Evolutionary conservation across 2,329 filamentous ascomycete genomes (phyloP).

Genomic region (Alternaria brassicae): DNA sequence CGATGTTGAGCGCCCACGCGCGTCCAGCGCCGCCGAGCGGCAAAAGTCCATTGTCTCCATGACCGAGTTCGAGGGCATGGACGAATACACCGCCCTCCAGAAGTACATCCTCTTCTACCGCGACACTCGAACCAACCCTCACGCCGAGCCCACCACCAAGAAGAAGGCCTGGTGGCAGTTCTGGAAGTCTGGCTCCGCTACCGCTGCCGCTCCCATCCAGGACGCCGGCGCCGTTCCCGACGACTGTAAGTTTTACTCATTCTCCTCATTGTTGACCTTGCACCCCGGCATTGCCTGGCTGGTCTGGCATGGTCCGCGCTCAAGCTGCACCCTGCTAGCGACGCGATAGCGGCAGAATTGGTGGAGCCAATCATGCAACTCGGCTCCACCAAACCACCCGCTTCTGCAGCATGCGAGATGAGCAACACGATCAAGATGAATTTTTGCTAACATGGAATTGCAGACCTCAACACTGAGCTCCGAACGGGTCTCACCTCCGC

Average conservation of each 20-base stretch:
- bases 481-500: slow-evolving; percentile 64
- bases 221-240: slow-evolving; percentile 60
- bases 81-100: slow-evolving; percentile 71
- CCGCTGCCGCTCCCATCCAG: slow-evolving; percentile 37
- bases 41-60: slow-evolving; percentile 47
- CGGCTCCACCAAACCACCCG: slow-evolving; percentile 27
- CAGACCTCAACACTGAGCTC: slow-evolving; percentile 69
- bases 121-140: slow-evolving; percentile 62
- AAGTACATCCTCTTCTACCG: slow-evolving; percentile 72
- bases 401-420: slow-evolving; percentile 14
- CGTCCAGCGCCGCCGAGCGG: slow-evolving; percentile 39
- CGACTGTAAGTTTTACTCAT: slow-evolving; percentile 53
- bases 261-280: slow-evolving; percentile 15
- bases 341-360: slow-evolving; percentile 18
- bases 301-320: slow-evolving; percentile 21
- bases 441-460: slow-evolving; percentile 48
- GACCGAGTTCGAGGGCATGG: slow-evolving; percentile 56
- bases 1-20: slow-evolving; percentile 46
- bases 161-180: slow-evolving; percentile 65
- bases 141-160: slow-evolving; percentile 56
- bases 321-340: slow-evolving; percentile 20
- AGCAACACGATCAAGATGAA: slow-evolving; percentile 6
- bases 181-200: slow-evolving; percentile 54
- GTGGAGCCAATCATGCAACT: slow-evolving; percentile 31
- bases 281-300: slow-evolving; percentile 19